Percentiles rank a stretch among this genome's conserved stretches.
Evolutionary conservation across 1,139 yeast species (phyloP).

Genomic region (Yamadazyma membranifaciens): DNA sequence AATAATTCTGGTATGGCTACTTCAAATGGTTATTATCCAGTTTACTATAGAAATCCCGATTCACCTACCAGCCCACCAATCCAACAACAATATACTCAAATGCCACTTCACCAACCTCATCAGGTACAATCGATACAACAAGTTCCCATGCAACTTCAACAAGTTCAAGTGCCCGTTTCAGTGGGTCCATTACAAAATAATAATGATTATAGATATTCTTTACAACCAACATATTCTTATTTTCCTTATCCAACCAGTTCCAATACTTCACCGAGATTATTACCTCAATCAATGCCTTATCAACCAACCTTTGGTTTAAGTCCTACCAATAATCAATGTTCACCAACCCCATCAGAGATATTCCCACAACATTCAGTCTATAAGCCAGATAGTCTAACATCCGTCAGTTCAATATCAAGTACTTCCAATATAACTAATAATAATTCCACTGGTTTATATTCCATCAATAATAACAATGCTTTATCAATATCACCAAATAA

Average conservation of each 20-base stretch:
- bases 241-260: not conserved
- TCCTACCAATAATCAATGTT: no score
- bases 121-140: not conserved
- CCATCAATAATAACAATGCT: constrained; percentile 1
- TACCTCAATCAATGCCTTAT: constrained; percentile 1
- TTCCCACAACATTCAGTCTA: no score
- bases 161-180: not conserved
- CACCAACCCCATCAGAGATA: no score
- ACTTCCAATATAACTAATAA: not conserved
- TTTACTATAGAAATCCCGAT: not conserved
- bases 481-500: constrained; percentile 7
- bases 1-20: not conserved
- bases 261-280: no score
- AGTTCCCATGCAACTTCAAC: not conserved
- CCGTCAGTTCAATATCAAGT: not conserved
- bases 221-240: not conserved
- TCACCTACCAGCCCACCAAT: not conserved
- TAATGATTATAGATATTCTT: not conserved
- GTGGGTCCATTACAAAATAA: no score
- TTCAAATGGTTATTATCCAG: constrained; percentile 1
- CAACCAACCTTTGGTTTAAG: not conserved
- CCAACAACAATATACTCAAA: not conserved
- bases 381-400: no score
- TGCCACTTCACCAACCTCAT: not conserved
- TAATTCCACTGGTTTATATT: not conserved